Conservation (phyloP, 257 asterid species). For the Perilla frutescens region DNA sequence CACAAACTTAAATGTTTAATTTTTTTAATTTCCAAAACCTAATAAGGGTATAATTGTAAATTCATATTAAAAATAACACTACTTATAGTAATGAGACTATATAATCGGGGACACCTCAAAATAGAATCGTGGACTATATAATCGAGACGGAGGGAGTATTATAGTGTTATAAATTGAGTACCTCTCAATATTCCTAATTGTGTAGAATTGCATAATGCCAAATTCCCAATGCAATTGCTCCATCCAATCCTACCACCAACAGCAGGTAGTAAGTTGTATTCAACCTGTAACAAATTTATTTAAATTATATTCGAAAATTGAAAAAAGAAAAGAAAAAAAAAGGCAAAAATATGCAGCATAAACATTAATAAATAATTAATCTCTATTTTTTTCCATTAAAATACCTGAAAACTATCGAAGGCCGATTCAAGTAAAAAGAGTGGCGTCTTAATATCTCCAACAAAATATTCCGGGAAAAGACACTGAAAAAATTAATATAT, state of each 20-base stretch:
- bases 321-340: neutral
- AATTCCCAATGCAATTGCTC: conserved; percentile 27
- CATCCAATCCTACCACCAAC: conserved; percentile 33
- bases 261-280: conserved; percentile 23
- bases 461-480: conserved; percentile 44
- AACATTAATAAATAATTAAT: too few species aligned
- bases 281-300: conserved; percentile 11
- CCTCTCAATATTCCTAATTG: conserved; percentile 37
- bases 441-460: conserved; percentile 40
- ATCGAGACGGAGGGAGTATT: too few species aligned
- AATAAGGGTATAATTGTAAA: too few species aligned
- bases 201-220: conserved; percentile 34
- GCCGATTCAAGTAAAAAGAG: conserved; percentile 41
- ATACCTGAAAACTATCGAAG: conserved; percentile 46
- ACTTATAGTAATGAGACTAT: too few species aligned
- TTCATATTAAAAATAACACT: too few species aligned
- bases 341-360: neutral
- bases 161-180: neutral
- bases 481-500: conserved; percentile 36
- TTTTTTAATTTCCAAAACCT: too few species aligned
- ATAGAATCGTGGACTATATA: too few species aligned
- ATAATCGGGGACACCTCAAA: too few species aligned
- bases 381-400: neutral
- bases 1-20: too few species aligned
- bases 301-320: neutral